These are phyloP conservation scores for Parasitella parasitica DNA, from an alignment of 371 early-diverging fungal species.

Conservation along the genomic window DNA sequence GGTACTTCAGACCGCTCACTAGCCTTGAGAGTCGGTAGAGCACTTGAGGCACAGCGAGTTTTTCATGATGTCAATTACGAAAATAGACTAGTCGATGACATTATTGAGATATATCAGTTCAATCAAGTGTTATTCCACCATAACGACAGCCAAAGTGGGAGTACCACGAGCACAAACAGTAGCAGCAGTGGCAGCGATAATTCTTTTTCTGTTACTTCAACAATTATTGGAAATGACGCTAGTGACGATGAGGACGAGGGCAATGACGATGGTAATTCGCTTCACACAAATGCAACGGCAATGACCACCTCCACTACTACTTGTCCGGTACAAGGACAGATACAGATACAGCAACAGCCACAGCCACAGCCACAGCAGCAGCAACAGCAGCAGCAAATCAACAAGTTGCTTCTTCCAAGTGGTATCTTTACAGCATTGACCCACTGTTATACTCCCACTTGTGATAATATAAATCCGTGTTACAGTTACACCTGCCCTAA, in stretches of 20 bases:
- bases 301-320: background rate
- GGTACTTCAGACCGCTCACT: slow-evolving; percentile 64
- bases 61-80: slow-evolving; percentile 74
- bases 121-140: slow-evolving; percentile 32
- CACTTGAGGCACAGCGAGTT: slow-evolving; percentile 70
- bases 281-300: background rate
- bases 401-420: slow-evolving; percentile 41
- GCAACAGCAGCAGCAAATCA: background rate
- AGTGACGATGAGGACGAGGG: slow-evolving; percentile 14
- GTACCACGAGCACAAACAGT: slow-evolving; percentile 5
- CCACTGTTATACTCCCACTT: slow-evolving; percentile 91
- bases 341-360: background rate
- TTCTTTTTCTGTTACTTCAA: slow-evolving; percentile 1
- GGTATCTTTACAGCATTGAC: slow-evolving; percentile 85
- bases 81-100: slow-evolving; percentile 63
- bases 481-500: slow-evolving; percentile 85
- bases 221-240: slow-evolving; percentile 17
- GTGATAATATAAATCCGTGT: slow-evolving; percentile 68
- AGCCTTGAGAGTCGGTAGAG: slow-evolving; percentile 68
- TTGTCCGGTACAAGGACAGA: too few species aligned
- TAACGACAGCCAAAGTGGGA: background rate
- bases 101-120: slow-evolving; percentile 67
- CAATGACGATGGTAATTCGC: slow-evolving; percentile 3
- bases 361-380: background rate
- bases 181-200: background rate